Base-by-base conservation (phyloP, 2,329 filamentous ascomycete genomes). In the Monilinia vaccinii-corymbosi region DNA sequence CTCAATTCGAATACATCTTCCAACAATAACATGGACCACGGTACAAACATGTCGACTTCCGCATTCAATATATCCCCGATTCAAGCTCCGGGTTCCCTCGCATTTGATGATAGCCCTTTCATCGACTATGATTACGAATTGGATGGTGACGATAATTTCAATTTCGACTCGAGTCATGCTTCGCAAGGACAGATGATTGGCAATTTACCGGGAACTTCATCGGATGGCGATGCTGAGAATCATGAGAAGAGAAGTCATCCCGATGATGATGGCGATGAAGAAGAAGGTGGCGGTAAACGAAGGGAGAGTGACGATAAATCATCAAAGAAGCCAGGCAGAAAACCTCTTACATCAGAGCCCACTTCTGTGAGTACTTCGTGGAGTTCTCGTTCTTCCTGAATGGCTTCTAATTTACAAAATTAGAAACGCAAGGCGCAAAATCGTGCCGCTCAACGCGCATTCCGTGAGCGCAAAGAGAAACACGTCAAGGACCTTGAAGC, bases 381-480 rank as follows among this genome's bases (percentile, higher is more conserved):
- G 36, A 23, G 58, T 31, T 71, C 73, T 67, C 73, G 66, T 44
- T 36, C 53, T 65, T 31, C 60, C 56, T 53, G 49, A 62, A 59
- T 51, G 56, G 61, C 36, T 48, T 56, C 64, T 69, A 58, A 70
- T 36, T 62, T 45, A 38, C 46, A 42, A 11, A 64, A 50, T 69
- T 25, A 96, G 91, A 95, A 96, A 77, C 87, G 91, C 68, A 99
- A 99, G 77, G 94, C 94, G 11, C 92, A 97, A 71, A 97, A 97
- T 67, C 84, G 92, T 66, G 92, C 92, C 13, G 92, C 92, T 5
- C 92, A 97, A 75, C 84, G 92, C 61, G 92, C 92, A 8, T 97
- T 97, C 80, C 85, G 92, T 58, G 92, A 97, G 73, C 88, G 92
- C 64, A 97, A 97, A 75, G 92, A 97, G 74, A 93, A 89, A 76